Evolutionary conservation across 1,139 yeast species (phyloP).

Genomic region (Geotrichum europaeum): DNA sequence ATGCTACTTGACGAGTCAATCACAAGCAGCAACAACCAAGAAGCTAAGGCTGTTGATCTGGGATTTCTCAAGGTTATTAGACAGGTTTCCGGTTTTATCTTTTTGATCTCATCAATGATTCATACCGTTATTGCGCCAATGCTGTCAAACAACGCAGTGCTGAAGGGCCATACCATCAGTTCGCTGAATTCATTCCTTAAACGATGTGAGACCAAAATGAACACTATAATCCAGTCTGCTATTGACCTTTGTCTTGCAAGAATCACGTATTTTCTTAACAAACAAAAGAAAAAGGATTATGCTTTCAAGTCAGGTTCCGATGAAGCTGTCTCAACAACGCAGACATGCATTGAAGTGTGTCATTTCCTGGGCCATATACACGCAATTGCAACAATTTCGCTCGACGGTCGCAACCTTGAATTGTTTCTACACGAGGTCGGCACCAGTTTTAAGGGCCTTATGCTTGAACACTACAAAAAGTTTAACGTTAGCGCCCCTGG

Average conservation of each 20-base stretch:
- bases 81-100: slow-evolving; percentile 57
- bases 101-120: slow-evolving; percentile 62
- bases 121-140: slow-evolving; percentile 69
- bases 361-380: slow-evolving; percentile 46
- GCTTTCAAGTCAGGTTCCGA: slow-evolving; percentile 40
- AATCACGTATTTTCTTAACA: slow-evolving; percentile 42
- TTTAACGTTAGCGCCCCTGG: slow-evolving; percentile 76
- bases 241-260: slow-evolving; percentile 38
- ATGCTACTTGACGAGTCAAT: slow-evolving; percentile 64
- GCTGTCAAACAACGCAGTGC: slow-evolving; percentile 45
- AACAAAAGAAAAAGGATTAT: slow-evolving; percentile 61
- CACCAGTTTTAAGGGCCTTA: slow-evolving; percentile 48
- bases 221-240: slow-evolving; percentile 57
- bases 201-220: slow-evolving; percentile 63
- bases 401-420: slow-evolving; percentile 51
- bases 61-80: slow-evolving; percentile 48
- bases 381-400: slow-evolving; percentile 30
- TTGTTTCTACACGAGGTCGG: slow-evolving; percentile 57
- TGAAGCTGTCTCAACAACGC: slow-evolving; percentile 35
- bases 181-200: slow-evolving; percentile 62
- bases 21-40: slow-evolving; percentile 41
- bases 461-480: slow-evolving; percentile 70
- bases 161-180: slow-evolving; percentile 58
- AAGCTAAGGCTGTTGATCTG: slow-evolving; percentile 40
- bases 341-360: slow-evolving; percentile 56